Percentiles rank a stretch among this genome's conserved stretches.
Conservation (phyloP, 805 yeast species). For the Starmera amethionina region DNA sequence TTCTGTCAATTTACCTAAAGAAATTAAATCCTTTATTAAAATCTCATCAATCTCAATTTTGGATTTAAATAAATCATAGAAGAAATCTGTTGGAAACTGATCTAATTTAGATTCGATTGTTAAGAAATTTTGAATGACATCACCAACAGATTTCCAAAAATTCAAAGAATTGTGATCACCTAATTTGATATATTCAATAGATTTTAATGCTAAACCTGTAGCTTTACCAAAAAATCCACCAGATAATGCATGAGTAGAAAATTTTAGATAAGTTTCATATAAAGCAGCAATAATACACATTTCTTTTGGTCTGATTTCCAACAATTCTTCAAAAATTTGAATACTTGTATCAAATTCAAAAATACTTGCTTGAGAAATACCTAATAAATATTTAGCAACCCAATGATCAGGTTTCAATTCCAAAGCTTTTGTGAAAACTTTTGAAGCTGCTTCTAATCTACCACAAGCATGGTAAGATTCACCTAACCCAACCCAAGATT, state of each 20-base stretch:
- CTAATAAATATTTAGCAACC: slow-evolving; percentile 59
- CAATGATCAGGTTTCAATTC: slow-evolving; percentile 43
- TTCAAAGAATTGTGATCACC: slow-evolving; percentile 36
- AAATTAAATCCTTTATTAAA: slow-evolving; percentile 12
- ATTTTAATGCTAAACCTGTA: slow-evolving; percentile 32
- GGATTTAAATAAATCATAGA: slow-evolving; percentile 14
- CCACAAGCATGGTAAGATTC: slow-evolving; percentile 87
- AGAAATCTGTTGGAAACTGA: slow-evolving; percentile 36
- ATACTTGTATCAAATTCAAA: slow-evolving; percentile 61
- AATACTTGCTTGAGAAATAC: slow-evolving; percentile 50
- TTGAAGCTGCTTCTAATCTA: slow-evolving; percentile 73
- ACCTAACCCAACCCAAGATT: slow-evolving; percentile 95
- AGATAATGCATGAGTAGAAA: slow-evolving; percentile 39
- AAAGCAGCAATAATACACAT: slow-evolving; percentile 40
- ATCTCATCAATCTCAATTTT: slow-evolving; percentile 22
- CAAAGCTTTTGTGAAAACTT: slow-evolving; percentile 65
- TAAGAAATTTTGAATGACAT: slow-evolving; percentile 43
- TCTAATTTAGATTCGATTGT: slow-evolving; percentile 43
- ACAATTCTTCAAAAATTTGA: slow-evolving; percentile 31
- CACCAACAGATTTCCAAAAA: slow-evolving; percentile 60
- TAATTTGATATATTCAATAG: slow-evolving; percentile 32
- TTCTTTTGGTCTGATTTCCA: slow-evolving; percentile 36
- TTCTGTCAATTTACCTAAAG: slow-evolving; percentile 21
- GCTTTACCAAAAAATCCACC: slow-evolving; percentile 68
- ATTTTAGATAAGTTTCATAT: slow-evolving; percentile 45